Base-by-base conservation (phyloP, 306 rosid species). In the Luffa acutangula region DNA sequence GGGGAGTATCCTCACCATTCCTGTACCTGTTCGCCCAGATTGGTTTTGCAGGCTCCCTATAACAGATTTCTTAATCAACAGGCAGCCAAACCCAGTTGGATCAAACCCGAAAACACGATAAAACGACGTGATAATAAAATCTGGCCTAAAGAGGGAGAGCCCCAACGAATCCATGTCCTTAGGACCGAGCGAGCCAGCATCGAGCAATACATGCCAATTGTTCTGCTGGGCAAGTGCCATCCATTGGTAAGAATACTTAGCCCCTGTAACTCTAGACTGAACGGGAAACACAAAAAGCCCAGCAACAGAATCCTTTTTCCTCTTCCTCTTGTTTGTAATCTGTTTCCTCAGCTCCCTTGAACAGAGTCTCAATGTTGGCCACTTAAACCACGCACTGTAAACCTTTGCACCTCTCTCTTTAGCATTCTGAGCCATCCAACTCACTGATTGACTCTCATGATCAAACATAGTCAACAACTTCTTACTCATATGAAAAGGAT, bases 91-190 rank as follows among this genome's bases (percentile, higher is more conserved):
- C 34, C 99, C 99, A 4, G 97, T 95, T 65, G 99, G 97, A 79
- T 95, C 97, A 77, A 84, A 86, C 6, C 97, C 99, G 57, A 95
- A 95, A 37, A 95, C 97, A 82, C 99, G 84, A 88, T 95, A 95
- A 84, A 95, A 95, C 7, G 99, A 95, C 5, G 99, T 93, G 33
- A 93, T 84, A 25, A 95, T 93, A 75, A 95, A 95, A 85, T 95
- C 99, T 2, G 99, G 99, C 53, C 92, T 87, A 82, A 95, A 95
- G n/a, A 95, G 90, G 36, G 99, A 95, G 87, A 95, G 78, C 49
- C 99, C 99, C 48, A 95, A 94, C 0, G 99, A 95, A 86, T 95
- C 99, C 99, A 95, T 95, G 88, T 95, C 99, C 86, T 95, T 95
- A 17, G 99, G 99, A 80, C 97, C 99, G 85, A 95, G 81, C 2